Evolutionary conservation across 2,329 filamentous ascomycete species (phyloP), one percentile per base, ranked within the genome.

Genomic region (Pleurostoma richardsiae): DNA sequence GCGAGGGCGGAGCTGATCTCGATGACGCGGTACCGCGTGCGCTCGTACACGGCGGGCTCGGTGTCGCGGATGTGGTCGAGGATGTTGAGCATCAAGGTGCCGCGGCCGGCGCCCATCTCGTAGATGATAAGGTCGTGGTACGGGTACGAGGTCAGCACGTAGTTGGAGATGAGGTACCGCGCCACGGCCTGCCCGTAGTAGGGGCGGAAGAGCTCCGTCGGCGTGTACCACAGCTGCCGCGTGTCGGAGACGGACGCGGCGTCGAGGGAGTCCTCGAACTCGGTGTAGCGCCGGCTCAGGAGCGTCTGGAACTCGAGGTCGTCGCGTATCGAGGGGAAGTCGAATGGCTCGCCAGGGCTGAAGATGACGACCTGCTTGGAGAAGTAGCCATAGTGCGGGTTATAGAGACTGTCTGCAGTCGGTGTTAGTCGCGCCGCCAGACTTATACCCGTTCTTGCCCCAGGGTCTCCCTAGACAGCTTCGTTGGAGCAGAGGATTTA

Each of bases 51-150:
- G 54, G 91, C 87, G 0, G 91, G 90, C 58, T 97, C 88, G 40
- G 85, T 78, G 54, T 88, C 85, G 52, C 91, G 88, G 64, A 99
- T 95, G 67, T 95, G 96, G 73, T 99, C 92, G 51, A 99, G 79
- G 48, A 99, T 91, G 67, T 99, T 99, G 62, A 94, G 78, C 94
- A 99, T 99, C 62, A 99, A 80, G 0, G 95, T 99, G 52, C 94
- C 94, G 59, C 96, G 92, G 58, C 94, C 94, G 38, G 94, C 94
- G 44, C 94, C 94, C 87, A 99, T 95, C 66, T 99, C 94, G 77
- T 96, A 99, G 65, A 99, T 95, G 58, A 95, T 88, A 44, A 99
- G 80, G 68, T 99, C 94, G 68, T 96, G 85, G 73, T 97, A 96
- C 3, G 94, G 94, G 64, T 94, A 97, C 47, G 90, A 82, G 40